phyloP scores from a whole-genome alignment of 2,329 filamentous ascomycete species.

The Claviceps quebecensis region DNA sequence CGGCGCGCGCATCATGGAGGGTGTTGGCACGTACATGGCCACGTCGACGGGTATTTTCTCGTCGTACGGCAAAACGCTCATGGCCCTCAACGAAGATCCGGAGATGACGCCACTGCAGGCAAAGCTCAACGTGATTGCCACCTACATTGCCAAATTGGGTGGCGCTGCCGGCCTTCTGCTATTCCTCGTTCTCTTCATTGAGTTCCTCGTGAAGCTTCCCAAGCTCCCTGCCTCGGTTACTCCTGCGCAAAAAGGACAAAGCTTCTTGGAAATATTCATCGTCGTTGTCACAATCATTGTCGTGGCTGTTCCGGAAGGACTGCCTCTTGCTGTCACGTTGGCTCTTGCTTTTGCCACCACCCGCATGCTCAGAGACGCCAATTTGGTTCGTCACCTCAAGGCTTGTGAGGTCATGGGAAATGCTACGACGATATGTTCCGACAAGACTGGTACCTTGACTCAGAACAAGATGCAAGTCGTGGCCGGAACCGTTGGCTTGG shows the following conservation, averaged over 20 bases:
- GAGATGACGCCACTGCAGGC: conserved; percentile 65
- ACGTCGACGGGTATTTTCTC: conserved; percentile 62
- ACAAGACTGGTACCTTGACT: conserved; percentile 54
- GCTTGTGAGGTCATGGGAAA: conserved; percentile 75
- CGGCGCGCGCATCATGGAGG: conserved; percentile 63
- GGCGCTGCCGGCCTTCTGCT: conserved; percentile 64
- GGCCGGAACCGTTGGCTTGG: conserved; percentile 42
- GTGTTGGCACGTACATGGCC: conserved; percentile 59
- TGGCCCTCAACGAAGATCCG: conserved; percentile 58
- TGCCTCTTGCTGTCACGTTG: conserved; percentile 64
- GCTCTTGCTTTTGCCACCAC: conserved; percentile 66
- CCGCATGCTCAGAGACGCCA: conserved; percentile 65
- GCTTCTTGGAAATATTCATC: conserved; percentile 63
- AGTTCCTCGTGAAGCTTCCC: conserved; percentile 60
- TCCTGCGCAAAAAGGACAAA: conserved; percentile 63
- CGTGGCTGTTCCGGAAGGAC: conserved; percentile 64
- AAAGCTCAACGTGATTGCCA: conserved; percentile 61
- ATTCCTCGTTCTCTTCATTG: conserved; percentile 75
- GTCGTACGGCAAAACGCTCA: conserved; percentile 61
- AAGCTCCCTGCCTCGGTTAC: conserved; percentile 31
- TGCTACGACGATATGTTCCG: conserved; percentile 55
- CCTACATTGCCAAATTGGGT: conserved; percentile 65
- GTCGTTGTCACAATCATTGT: conserved; percentile 69
- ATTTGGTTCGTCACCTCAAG: conserved; percentile 61
- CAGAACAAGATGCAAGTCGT: conserved; percentile 59